Conservation (phyloP, 1,284 basidiomycete species). For the Ustilago lituana region DNA sequence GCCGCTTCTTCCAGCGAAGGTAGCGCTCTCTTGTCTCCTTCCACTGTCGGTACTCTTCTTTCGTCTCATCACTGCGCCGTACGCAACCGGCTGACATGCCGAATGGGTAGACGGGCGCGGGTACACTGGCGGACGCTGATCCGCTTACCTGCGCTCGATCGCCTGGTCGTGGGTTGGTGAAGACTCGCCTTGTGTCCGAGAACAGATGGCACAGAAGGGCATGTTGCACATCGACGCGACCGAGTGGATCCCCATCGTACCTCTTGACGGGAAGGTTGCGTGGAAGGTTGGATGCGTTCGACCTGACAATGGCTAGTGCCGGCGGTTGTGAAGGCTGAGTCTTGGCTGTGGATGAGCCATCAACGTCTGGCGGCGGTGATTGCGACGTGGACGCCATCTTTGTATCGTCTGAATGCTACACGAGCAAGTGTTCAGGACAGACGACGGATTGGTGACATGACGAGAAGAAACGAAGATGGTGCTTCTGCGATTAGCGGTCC, state of each 20-base stretch:
- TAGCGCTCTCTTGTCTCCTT: constrained; percentile 29
- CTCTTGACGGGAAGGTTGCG: constrained; percentile 65
- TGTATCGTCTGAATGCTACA: neutral
- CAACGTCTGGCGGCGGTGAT: constrained; percentile 18
- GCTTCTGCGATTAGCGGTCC: neutral
- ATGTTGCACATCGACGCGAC: constrained; percentile 77
- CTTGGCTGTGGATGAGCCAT: constrained; percentile 11
- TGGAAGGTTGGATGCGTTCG: constrained; percentile 41
- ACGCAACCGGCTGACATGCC: constrained; percentile 59
- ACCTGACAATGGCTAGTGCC: constrained; percentile 25
- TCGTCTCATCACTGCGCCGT: constrained; percentile 55
- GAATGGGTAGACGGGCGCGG: constrained; percentile 59
- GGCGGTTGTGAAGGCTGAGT: constrained; percentile 18
- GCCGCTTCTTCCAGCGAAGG: constrained; percentile 35
- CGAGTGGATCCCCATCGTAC: constrained; percentile 63
- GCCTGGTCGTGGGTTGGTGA: constrained; percentile 73
- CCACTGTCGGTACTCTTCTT: constrained; percentile 51
- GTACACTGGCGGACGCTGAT: constrained; percentile 25
- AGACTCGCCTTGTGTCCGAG: constrained; percentile 75
- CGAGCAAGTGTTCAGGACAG: neutral
- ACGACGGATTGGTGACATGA: neutral
- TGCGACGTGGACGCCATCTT: constrained; percentile 14
- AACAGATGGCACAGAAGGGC: constrained; percentile 84
- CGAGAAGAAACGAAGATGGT: neutral
- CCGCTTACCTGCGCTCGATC: constrained; percentile 27